Evolutionary conservation across 768 basidiomycete species (phyloP).

Genomic region (Calvatia gigantea): DNA sequence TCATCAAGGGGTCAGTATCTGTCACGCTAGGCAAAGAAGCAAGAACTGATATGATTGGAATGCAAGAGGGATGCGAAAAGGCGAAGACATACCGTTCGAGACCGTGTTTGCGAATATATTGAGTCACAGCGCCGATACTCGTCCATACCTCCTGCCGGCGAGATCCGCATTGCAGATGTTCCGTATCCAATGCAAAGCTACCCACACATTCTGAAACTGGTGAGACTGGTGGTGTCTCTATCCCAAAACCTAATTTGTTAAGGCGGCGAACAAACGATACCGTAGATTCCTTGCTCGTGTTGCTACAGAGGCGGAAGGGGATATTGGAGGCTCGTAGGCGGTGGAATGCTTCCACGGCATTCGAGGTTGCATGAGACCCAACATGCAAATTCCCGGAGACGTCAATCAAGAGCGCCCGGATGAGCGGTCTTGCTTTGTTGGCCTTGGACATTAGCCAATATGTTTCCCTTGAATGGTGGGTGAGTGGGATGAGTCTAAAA

Average conservation of each 20-base stretch:
- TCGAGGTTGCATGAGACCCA: slow-evolving; percentile 42
- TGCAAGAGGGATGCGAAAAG: too few relatives aligned
- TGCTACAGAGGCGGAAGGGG: slow-evolving; percentile 60
- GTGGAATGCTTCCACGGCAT: slow-evolving; percentile 44
- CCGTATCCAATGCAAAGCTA: background rate
- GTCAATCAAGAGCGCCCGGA: slow-evolving; percentile 58
- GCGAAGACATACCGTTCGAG: slow-evolving; percentile 38
- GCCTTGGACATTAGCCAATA: background rate
- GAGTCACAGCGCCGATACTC: slow-evolving; percentile 56
- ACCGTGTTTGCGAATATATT: slow-evolving; percentile 35
- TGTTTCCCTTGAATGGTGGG: too few relatives aligned
- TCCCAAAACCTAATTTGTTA: slow-evolving; percentile 44
- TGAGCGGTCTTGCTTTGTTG: slow-evolving; percentile 29
- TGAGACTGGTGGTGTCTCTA: slow-evolving; percentile 18
- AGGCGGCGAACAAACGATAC: slow-evolving; percentile 39
- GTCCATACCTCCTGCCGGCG: slow-evolving; percentile 58
- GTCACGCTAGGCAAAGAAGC: background rate
- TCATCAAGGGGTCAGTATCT: background rate
- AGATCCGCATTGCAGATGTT: background rate
- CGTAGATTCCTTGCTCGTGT: slow-evolving; percentile 65
- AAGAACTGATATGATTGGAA: too few relatives aligned
- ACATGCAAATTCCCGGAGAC: slow-evolving; percentile 66
- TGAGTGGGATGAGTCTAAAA: too few relatives aligned
- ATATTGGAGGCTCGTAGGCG: slow-evolving; percentile 29
- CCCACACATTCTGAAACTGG: background rate